These are phyloP conservation scores for Epichloe uncinata DNA, from an alignment of 2,329 filamentous ascomycete species.

Conservation along the genomic window DNA sequence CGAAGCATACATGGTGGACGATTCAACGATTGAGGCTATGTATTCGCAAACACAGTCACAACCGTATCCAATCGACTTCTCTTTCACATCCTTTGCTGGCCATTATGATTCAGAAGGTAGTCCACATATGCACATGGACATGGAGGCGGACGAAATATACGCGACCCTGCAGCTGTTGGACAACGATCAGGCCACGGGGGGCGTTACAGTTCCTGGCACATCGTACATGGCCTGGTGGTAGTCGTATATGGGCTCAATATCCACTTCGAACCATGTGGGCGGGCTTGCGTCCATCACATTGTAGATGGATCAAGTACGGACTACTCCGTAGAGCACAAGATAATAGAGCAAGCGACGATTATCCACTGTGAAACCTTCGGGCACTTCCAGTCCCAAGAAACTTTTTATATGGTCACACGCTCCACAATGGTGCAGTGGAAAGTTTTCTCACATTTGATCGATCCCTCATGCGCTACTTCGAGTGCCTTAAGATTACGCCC, in stretches of 20 bases:
- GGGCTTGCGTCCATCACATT: neutral
- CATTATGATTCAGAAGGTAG: neutral
- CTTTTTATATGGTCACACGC: no score
- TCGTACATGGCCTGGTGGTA: conserved; percentile 5
- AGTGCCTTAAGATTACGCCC: no score
- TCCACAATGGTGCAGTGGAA: no score
- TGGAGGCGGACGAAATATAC: neutral
- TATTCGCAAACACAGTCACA: neutral
- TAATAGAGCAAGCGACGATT: no score
- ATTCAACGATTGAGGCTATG: neutral
- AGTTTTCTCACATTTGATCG: no score
- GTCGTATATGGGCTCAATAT: conserved; percentile 1
- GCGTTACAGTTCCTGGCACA: neutral
- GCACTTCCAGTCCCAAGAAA: no score
- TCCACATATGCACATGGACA: neutral
- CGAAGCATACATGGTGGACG: neutral
- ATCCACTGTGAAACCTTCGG: no score
- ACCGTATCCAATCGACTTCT: neutral
- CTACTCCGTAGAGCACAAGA: neutral
- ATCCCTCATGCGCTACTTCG: no score
- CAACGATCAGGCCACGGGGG: neutral
- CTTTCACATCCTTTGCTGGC: neutral
- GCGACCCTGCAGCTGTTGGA: neutral
- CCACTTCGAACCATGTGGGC: neutral
- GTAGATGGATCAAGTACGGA: neutral